Evolutionary conservation across 768 basidiomycete genomes (phyloP), one percentile per base, ranked within the genome.

Genomic region (Auriscalpium vulgare): DNA sequence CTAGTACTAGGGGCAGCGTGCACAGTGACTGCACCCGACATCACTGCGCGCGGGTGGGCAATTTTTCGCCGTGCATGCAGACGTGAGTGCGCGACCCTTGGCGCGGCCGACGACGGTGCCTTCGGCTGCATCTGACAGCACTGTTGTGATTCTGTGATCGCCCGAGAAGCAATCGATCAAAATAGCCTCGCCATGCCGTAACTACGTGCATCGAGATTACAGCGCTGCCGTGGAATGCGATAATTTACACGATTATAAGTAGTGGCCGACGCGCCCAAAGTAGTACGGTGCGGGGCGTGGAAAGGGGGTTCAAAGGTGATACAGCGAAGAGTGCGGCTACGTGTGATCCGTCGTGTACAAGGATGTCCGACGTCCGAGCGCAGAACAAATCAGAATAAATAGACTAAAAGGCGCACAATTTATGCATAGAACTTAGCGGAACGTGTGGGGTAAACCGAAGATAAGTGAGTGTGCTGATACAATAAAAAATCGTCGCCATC

Each of bases 181-280:
- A 29, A 29, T 29, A 29, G 14, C 40, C 40, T 43, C 40, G 40
- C 40, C 40, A 14, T 17, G 40, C 40, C 40, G 40, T 43, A 43
- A 43, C 17, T 17, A 8, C 43, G 51, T 43, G 29, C 50, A 51
- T 53, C 51, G 51, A 53, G 51, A 53, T 53, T 53, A 40, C 37
- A 21, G n/a, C 14, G 19, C 10, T 50, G 13, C 13, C 23, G 16
- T 3, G 14, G n/a, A 29, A 13, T 10, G 23, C 4, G 19, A 16
- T 13, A 37, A 36, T 34, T 16, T 21, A 51, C 34, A 21, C 9
- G 16, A 51, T 16, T 51, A 51, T 38, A 21, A 35, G 35, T 34
- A 36, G 29, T 3, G 13, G 16, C 50, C 7, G n/a, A n/a, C n/a
- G 37, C n/a, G 34, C 34, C 14, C 14, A 43, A 43, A 43, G 40